These are phyloP conservation scores for Clitopilus passeckerianus DNA, from an alignment of 768 basidiomycete genomes.

Conservation along the genomic window DNA sequence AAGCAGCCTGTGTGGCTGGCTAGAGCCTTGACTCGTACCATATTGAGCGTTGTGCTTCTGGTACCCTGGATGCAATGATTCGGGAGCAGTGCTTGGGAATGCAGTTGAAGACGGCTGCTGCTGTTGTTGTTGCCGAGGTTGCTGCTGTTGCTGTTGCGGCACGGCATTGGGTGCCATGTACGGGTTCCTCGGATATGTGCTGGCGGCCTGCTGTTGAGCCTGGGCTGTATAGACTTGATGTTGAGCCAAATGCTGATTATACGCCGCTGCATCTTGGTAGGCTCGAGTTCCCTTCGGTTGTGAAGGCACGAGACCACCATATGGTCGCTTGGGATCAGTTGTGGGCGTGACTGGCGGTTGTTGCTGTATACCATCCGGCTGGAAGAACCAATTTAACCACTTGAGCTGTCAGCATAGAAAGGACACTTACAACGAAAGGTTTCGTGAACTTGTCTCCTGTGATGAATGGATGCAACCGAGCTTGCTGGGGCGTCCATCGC, in stretches of 20 bases:
- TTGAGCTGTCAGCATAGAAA: slow-evolving; percentile 6
- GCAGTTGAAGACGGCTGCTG: slow-evolving; percentile 21
- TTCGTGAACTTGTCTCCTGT: slow-evolving; percentile 94
- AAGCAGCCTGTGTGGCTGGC: slow-evolving; percentile 34
- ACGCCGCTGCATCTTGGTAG: slow-evolving; percentile 88
- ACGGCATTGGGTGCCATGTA: slow-evolving; percentile 50
- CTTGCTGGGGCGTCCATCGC: slow-evolving; percentile 97
- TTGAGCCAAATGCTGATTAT: slow-evolving; percentile 91
- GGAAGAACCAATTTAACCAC: slow-evolving; percentile 1
- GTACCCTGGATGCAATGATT: slow-evolving; percentile 22
- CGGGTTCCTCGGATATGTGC: slow-evolving; percentile 67
- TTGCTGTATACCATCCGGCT: slow-evolving; percentile 52
- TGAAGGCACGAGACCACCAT: slow-evolving; percentile 89
- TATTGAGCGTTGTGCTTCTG: slow-evolving; percentile 32
- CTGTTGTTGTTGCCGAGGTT: slow-evolving; percentile 21
- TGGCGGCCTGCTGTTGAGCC: slow-evolving; percentile 72
- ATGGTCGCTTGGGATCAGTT: slow-evolving; percentile 79
- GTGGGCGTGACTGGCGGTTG: slow-evolving; percentile 21
- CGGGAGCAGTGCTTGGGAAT: slow-evolving; percentile 23
- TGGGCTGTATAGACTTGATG: slow-evolving; percentile 93
- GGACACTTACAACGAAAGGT: slow-evolving; percentile 66
- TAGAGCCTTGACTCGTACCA: slow-evolving; percentile 24
- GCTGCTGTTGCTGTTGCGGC: slow-evolving; percentile 2
- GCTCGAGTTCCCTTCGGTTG: slow-evolving; percentile 82
- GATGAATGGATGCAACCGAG: slow-evolving; percentile 93